phyloP scores from a whole-genome alignment of 805 yeast species.

The Priceomyces carsonii region DNA sequence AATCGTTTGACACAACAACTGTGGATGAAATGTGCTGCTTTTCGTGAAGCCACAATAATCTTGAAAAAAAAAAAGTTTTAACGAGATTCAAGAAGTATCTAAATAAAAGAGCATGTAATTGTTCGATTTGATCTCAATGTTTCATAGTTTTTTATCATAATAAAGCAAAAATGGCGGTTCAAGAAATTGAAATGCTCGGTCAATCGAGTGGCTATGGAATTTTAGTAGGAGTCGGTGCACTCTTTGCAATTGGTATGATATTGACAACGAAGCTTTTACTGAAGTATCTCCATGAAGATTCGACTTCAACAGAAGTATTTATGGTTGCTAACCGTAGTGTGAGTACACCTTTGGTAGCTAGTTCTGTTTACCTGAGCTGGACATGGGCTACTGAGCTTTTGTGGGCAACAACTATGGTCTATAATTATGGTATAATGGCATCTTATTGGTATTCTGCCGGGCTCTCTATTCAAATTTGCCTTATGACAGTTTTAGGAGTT shows the following conservation, averaged over 20 bases:
- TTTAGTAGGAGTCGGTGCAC: constrained; percentile 30
- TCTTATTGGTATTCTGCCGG: constrained; percentile 26
- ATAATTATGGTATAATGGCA: constrained; percentile 25
- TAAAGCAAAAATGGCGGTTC: neutral
- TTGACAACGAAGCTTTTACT: constrained; percentile 23
- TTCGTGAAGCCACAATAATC: no score
- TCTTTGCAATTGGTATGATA: constrained; percentile 30
- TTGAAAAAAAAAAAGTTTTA: no score
- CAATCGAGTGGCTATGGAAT: constrained; percentile 33
- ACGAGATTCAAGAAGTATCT: no score
- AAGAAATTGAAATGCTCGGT: neutral
- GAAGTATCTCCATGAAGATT: constrained; percentile 24
- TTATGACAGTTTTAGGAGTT: constrained; percentile 25
- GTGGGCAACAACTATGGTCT: constrained; percentile 26
- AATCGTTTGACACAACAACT: no score
- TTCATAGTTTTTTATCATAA: no score
- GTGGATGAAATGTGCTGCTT: no score
- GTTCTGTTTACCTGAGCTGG: constrained; percentile 28
- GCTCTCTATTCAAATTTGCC: constrained; percentile 24
- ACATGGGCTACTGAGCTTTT: constrained; percentile 30
- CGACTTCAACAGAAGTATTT: constrained; percentile 27
- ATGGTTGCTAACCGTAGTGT: constrained; percentile 28
- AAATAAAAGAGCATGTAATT: no score
- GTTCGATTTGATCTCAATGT: no score
- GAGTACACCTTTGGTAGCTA: constrained; percentile 21